A percentile compares a stretch with the other conserved stretches of the same genome.
Evolutionary conservation across 2,329 filamentous ascomycete species (phyloP).

Genomic region (Verticillium zaregamsianum): DNA sequence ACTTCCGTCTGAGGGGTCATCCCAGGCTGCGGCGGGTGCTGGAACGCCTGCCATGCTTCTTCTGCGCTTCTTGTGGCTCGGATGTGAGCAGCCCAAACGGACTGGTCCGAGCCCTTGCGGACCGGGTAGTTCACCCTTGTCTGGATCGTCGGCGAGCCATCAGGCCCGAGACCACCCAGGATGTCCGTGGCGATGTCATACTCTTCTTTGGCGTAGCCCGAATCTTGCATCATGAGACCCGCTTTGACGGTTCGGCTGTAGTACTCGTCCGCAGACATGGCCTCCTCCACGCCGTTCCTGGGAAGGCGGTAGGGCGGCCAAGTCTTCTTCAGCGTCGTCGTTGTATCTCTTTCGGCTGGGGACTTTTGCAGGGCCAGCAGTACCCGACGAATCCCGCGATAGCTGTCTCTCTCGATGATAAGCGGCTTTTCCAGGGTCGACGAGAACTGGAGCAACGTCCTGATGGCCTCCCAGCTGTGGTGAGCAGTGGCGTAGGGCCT

Average conservation of each 20-base stretch:
- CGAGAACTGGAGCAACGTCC: conserved; percentile 47
- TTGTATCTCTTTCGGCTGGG: conserved; percentile 41
- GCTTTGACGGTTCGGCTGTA: conserved; percentile 50
- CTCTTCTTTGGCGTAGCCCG: conserved; percentile 45
- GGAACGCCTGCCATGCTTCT: conserved; percentile 56
- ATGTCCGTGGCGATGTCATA: conserved; percentile 46
- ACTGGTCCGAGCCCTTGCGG: conserved; percentile 5
- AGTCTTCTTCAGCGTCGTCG: conserved; percentile 41
- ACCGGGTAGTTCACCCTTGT: conserved; percentile 19
- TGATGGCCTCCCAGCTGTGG: conserved; percentile 56
- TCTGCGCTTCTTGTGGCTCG: conserved; percentile 55
- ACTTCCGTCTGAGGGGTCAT: conserved; percentile 35
- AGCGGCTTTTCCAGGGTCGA: conserved; percentile 42
- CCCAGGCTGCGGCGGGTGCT: conserved; percentile 27
- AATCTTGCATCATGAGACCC: conserved; percentile 49
- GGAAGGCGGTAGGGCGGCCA: conserved; percentile 59
- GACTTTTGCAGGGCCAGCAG: conserved; percentile 51
- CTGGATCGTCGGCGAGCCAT: conserved; percentile 54
- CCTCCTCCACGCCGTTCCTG: conserved; percentile 57
- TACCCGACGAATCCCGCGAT: conserved; percentile 50
- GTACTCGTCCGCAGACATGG: conserved; percentile 44
- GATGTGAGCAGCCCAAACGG: conserved; percentile 51
- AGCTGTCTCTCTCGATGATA: conserved; percentile 46
- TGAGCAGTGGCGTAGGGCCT: conserved; percentile 31
- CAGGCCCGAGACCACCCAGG: conserved; percentile 46